phyloP scores from a whole-genome alignment of 768 basidiomycete species.

The Suillus sp. region DNA sequence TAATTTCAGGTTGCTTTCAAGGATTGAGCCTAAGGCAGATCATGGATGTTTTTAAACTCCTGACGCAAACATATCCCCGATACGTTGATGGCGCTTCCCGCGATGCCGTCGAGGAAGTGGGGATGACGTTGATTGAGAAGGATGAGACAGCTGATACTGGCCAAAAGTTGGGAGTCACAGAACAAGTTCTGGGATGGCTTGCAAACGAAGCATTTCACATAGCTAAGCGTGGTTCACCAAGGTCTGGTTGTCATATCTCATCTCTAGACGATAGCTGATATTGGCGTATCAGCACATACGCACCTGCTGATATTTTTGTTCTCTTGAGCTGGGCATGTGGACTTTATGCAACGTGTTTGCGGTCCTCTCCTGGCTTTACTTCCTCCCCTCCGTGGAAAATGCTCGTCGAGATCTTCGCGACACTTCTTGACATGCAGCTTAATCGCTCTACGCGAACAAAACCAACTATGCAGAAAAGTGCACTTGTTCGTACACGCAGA shows the following conservation, averaged over 20 bases:
- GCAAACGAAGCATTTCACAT: slow-evolving; percentile 63
- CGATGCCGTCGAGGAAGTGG: slow-evolving; percentile 69
- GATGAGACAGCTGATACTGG: slow-evolving; percentile 55
- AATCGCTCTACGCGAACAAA: slow-evolving; percentile 55
- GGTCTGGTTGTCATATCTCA: slow-evolving; percentile 43
- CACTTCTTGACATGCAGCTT: slow-evolving; percentile 60
- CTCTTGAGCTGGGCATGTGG: slow-evolving; percentile 73
- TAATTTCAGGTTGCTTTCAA: slow-evolving; percentile 31
- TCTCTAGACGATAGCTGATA: slow-evolving; percentile 1
- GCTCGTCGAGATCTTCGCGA: slow-evolving; percentile 58
- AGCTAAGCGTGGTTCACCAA: slow-evolving; percentile 52
- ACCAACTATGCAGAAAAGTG: slow-evolving; percentile 59
- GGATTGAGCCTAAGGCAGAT: slow-evolving; percentile 62
- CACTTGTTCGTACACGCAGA: slow-evolving; percentile 61
- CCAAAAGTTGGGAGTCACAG: slow-evolving; percentile 58
- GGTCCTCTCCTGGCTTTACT: slow-evolving; percentile 46
- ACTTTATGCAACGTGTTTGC: slow-evolving; percentile 55
- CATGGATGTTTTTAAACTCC: slow-evolving; percentile 69
- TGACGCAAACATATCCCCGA: slow-evolving; percentile 76
- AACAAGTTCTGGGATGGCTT: slow-evolving; percentile 79
- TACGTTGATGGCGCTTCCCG: slow-evolving; percentile 75
- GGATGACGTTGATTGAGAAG: slow-evolving; percentile 60
- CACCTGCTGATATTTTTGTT: slow-evolving; percentile 64
- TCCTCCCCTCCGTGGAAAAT: slow-evolving; percentile 51
- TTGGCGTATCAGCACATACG: slow-evolving; percentile 44